phyloP scores from a whole-genome alignment of 2,329 filamentous ascomycete genomes.

The Penicillium sp. region DNA sequence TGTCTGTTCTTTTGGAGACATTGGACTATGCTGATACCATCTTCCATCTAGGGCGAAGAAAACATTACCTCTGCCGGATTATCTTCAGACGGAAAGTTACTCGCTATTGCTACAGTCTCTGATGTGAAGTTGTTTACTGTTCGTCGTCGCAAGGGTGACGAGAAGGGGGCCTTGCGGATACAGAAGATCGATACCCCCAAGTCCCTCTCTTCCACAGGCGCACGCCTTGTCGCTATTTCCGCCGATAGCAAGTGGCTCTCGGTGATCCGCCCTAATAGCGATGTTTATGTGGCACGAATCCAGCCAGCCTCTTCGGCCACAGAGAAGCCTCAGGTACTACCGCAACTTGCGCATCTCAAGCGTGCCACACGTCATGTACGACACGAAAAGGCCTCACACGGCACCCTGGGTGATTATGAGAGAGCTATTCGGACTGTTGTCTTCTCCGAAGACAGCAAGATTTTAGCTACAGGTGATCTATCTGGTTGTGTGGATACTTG shows the following conservation, averaged over 20 bases:
- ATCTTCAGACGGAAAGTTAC: conserved; percentile 68
- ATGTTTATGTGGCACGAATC: conserved; percentile 56
- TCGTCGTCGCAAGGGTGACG: conserved; percentile 51
- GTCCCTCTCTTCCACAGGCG: conserved; percentile 61
- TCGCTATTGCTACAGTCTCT: conserved; percentile 73
- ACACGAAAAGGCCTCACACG: conserved; percentile 55
- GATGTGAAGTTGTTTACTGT: conserved; percentile 78
- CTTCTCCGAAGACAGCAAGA: conserved; percentile 78
- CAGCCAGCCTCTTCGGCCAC: conserved; percentile 39
- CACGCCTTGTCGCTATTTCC: conserved; percentile 61
- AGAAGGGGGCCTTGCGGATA: conserved; percentile 65
- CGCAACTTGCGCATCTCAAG: conserved; percentile 46
- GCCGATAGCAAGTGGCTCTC: conserved; percentile 48
- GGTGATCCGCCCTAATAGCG: conserved; percentile 60
- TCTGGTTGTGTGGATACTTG: conserved; percentile 87
- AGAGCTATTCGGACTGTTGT: conserved; percentile 70
- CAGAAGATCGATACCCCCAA: conserved; percentile 67
- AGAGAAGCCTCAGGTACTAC: conserved; percentile 45
- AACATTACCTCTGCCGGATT: conserved; percentile 76
- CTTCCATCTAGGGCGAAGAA: conserved; percentile 63
- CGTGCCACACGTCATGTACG: conserved; percentile 35
- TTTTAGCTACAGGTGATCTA: conserved; percentile 77
- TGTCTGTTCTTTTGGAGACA: conserved; percentile 38
- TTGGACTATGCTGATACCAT: conserved; percentile 8
- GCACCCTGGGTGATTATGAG: conserved; percentile 73